phyloP scores from a whole-genome alignment of 2,329 filamentous ascomycete species.

The Dothideomycetidae sp. region DNA sequence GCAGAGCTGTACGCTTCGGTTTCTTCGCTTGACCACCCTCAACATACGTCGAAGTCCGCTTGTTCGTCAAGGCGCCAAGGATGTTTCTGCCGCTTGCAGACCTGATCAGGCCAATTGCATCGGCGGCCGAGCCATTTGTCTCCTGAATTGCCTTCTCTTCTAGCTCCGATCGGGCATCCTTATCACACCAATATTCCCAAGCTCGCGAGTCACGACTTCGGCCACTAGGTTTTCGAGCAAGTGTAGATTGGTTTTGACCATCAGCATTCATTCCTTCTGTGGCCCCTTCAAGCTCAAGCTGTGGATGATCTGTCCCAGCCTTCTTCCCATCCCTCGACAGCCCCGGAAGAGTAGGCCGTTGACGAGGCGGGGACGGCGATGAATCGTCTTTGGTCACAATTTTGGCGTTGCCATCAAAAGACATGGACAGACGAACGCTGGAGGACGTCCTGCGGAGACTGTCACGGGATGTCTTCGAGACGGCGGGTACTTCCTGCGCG shows the following conservation, averaged over 20 bases:
- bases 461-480: constrained; percentile 1
- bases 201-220: constrained; percentile 73
- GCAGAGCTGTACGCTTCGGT: constrained; percentile 32
- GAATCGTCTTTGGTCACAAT: constrained; percentile 55
- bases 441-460: constrained; percentile 26
- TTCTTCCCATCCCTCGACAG: constrained; percentile 35
- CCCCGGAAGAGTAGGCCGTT: constrained; percentile 28
- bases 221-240: constrained; percentile 35
- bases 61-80: constrained; percentile 41
- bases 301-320: constrained; percentile 15
- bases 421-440: constrained; percentile 64
- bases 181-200: constrained; percentile 85
- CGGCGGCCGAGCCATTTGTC: constrained; percentile 61
- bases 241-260: constrained; percentile 35
- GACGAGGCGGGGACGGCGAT: constrained; percentile 49
- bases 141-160: constrained; percentile 72
- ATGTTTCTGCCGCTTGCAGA: constrained; percentile 48
- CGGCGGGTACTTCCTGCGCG: constrained; percentile 1
- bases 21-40: constrained; percentile 18
- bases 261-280: constrained; percentile 48
- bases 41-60: constrained; percentile 41
- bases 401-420: constrained; percentile 81
- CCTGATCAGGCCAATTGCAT: constrained; percentile 66
- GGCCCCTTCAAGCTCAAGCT: constrained; percentile 14
- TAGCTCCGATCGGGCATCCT: constrained; percentile 62